These are phyloP conservation scores for Heterobasidion irregulare DNA, from an alignment of 1,284 basidiomycete genomes.

Conservation along the genomic window DNA sequence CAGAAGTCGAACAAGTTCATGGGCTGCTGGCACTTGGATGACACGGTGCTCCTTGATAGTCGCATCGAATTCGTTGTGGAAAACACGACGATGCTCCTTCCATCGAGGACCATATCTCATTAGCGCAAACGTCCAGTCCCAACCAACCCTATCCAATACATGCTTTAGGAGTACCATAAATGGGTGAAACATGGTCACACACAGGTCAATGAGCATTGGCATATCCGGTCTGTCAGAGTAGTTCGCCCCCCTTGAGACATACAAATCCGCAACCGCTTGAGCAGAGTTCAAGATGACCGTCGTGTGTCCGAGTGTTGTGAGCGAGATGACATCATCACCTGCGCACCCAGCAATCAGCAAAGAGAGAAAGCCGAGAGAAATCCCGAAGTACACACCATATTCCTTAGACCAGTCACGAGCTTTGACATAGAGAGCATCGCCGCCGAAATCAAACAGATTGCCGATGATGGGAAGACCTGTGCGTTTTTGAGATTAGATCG, in stretches of 20 bases:
- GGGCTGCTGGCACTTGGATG: slow-evolving; percentile 7
- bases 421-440: slow-evolving; percentile 4
- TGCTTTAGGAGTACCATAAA: background rate
- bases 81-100: slow-evolving; percentile 12
- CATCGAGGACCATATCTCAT: slow-evolving; percentile 14
- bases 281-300: slow-evolving; percentile 31
- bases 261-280: slow-evolving; percentile 26
- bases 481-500: background rate
- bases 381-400: slow-evolving; percentile 7
- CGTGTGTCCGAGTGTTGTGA: slow-evolving; percentile 25
- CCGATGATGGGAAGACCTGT: slow-evolving; percentile 12
- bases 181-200: background rate
- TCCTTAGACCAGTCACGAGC: slow-evolving; percentile 12
- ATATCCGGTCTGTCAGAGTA: slow-evolving; percentile 27
- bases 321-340: slow-evolving; percentile 26
- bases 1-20: slow-evolving; percentile 8
- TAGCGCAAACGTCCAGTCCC: slow-evolving; percentile 12
- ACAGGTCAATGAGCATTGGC: slow-evolving; percentile 15
- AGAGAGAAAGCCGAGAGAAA: background rate
- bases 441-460: slow-evolving; percentile 14
- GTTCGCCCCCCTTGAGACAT: slow-evolving; percentile 29
- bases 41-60: slow-evolving; percentile 6
- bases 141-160: slow-evolving; percentile 9
- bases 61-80: slow-evolving; percentile 11
- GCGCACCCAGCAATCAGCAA: background rate